Evolutionary conservation across 257 asterid genomes (phyloP), one percentile per base, ranked within the genome.

Genomic region (Mentha longifolia): DNA sequence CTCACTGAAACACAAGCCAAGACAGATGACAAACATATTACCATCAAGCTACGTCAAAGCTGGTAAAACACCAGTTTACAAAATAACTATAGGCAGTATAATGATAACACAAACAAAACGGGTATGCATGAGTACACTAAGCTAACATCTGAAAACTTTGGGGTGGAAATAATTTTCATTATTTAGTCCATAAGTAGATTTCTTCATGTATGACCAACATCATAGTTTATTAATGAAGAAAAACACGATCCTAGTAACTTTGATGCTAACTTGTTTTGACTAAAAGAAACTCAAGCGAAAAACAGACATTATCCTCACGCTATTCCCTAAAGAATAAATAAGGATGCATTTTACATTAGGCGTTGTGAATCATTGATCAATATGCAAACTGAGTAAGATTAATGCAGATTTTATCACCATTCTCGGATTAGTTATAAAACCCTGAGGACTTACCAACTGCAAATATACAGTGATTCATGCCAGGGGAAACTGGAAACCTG

Each of bases 1-100:
- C 63, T 30, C 3, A 14, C 49, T 42, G 39, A 7, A 15, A 68
- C 35, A 61, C 4, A 77, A 45, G 30, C 42, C 15, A 25, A 10
- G 30, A 52, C 9, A 19, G 20, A 9, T 50, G 22, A 9, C 28
- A 52, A 73, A 59, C 37, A 33, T 4, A 33, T 52, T 22, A 41
- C 55, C 56, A 31, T 45, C 47, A 59, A 41, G 61, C 52, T 47
- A 19, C 52, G 16, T 46, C 75, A 49, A 50, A 71, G 14, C 31
- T 47, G 41, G 63, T 50, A 61, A 68, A 12, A n/a, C 31, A 41
- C 9, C 5, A 31, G 30, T 28, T 41, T 58, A 16, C 15, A 55
- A 54, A 68, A 19, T 54, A 17, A 39, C 42, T 20, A 7, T 8
- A 35, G 20, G 43, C 33, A 43, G 16, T 47, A 47, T 13, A 43